Base-by-base conservation (phyloP, 2,329 filamentous ascomycete species). In the Conoideocrella luteorostrata region DNA sequence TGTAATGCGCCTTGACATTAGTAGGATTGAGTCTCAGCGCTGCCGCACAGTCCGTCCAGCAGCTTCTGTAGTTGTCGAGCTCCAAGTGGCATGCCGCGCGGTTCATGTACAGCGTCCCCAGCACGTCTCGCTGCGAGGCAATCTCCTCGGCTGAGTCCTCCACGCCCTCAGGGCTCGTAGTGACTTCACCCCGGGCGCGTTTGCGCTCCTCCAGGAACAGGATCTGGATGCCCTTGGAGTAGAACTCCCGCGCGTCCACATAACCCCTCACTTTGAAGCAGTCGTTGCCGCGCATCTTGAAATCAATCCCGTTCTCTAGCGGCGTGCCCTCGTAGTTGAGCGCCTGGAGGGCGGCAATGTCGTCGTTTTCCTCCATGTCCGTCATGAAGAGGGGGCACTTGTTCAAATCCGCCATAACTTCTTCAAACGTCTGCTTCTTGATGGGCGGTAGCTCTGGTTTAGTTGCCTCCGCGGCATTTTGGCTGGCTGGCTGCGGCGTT, bases 201-300 rank as follows among this genome's bases (percentile, higher is more conserved):
- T 75, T 75, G 44, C 67, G 63, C 58, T 87, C 77, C 62, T 86
- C 83, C 5, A 69, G 69, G 10, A 75, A 72, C 15, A 96, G 66
- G 6, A 94, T 78, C 10, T 78, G 70, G 41, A 96, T 74, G n/a
- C 84, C 90, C 68, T 95, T 93, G 23, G 77, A 79, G 63, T 98
- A 98, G 63, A 90, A 96, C 63, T 95, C 89, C 59, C 85, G 84
- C 4, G 90, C 93, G 63, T 97, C 89, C 21, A 65, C 71, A 80
- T 85, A 95, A 38, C 79, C 73, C 63, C 81, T 82, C 44, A 74
- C 73, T 54, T 77, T 75, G 59, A 94, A 95, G 57, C 79, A 82
- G 56, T 97, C 91, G 62, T 98, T 98, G 26, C 93, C 93, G 53
- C 88, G 86, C 60, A 91, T 84, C 56, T 93, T 88, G 70, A 96